Evolutionary conservation across 2,329 filamentous ascomycete species (phyloP).

Genomic region (Venturia carpophila): DNA sequence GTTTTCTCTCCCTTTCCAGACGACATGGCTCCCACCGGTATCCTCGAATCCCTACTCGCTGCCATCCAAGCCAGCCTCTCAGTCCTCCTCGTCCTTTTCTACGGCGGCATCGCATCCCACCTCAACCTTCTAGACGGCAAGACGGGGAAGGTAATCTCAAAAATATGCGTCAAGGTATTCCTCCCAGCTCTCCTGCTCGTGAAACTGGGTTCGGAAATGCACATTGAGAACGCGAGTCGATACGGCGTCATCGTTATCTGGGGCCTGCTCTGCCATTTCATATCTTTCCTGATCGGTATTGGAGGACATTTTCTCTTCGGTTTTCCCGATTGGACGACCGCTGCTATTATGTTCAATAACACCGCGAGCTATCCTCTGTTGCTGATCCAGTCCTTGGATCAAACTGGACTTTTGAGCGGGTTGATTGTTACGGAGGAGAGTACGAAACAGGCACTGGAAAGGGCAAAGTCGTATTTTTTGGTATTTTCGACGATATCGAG

Average conservation of each 20-base stretch:
- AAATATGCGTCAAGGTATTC: conserved; percentile 45
- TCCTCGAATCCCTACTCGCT: conserved; percentile 41
- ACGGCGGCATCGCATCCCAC: conserved; percentile 45
- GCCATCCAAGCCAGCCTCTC: conserved; percentile 49
- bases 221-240: conserved; percentile 39
- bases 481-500: conserved; percentile 18
- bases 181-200: conserved; percentile 47
- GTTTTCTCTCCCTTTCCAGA: not conserved
- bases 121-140: conserved; percentile 41
- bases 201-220: conserved; percentile 46
- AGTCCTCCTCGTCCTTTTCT: conserved; percentile 47
- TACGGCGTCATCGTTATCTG: conserved; percentile 44
- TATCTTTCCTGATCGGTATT: conserved; percentile 43
- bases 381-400: conserved; percentile 44
- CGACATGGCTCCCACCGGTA: conserved; percentile 21
- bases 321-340: conserved; percentile 47
- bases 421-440: conserved; percentile 17
- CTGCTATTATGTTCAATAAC: conserved; percentile 50
- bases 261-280: conserved; percentile 43
- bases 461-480: conserved; percentile 19
- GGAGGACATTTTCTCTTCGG: conserved; percentile 39
- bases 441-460: conserved; percentile 13
- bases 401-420: conserved; percentile 43
- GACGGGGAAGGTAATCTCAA: conserved; percentile 46
- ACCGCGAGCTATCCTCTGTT: conserved; percentile 48